Evolutionary conservation across 140 eudicot genomes (phyloP), one percentile per base, ranked within the genome.

Genomic region (Cichorium intybus): DNA sequence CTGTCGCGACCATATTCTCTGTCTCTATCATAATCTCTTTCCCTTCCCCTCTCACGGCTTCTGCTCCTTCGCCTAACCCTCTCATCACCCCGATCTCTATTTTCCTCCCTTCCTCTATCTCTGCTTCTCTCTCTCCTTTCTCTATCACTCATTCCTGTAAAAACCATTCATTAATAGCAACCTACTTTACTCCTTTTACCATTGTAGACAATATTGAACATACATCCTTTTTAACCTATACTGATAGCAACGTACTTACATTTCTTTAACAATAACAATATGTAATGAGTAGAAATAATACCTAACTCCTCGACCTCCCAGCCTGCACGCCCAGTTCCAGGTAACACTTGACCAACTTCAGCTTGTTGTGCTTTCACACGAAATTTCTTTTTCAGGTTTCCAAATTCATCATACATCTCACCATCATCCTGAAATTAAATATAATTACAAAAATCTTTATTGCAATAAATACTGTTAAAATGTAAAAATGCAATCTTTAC

Each of bases 361-460:
- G 85, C 79, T 81, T 83, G 95, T 35, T 92, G 99, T 59, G 79
- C 69, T 81, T 84, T 93, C 9, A 78, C 97, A 57, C 99, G 97
- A 39, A 83, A 92, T 74, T 92, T 88, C 79, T 92, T 92, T 80
- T 92, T 92, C 24, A 92, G 89, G 84, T 83, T 85, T 68, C 98
- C 98, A 74, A 92, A 92, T 82, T 92, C 98, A 68, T 92, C 98
- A 71, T 92, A 92, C 96, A 92, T 85, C 75, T 92, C 98, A 24
- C 96, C 98, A 75, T 92, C 98, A 81, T 92, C 98, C 98, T 92
- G 80, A 14, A 33, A 87, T 64, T 31, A 15, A 4, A 59, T 17
- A 11, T 24, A 64, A 73, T 15, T 23, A 39, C 10, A 53, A 2
- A n/a, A n/a, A n/a, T n/a, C n/a, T n/a, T n/a, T n/a, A n/a, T n/a